A percentile compares a stretch with the other conserved stretches of the same genome.
Conservation (phyloP, 805 yeast species). For the Ogataea saltuana region DNA sequence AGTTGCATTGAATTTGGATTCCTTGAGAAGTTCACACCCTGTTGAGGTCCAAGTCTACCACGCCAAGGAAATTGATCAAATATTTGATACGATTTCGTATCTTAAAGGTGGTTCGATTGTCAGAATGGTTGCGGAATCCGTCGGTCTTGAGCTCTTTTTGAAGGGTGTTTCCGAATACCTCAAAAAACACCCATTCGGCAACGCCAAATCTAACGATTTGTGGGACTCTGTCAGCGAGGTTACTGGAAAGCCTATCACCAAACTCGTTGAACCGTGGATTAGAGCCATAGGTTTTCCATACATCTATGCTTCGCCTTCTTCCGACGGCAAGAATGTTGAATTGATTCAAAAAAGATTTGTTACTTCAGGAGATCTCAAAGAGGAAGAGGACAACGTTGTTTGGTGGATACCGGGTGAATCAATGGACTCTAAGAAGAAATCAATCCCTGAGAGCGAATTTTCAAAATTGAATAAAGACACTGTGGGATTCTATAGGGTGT, state of each 20-base stretch:
- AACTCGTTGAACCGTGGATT: slow-evolving; percentile 72
- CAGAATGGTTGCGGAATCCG: slow-evolving; percentile 69
- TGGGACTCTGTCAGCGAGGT: slow-evolving; percentile 68
- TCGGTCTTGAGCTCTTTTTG: slow-evolving; percentile 69
- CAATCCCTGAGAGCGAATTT: slow-evolving; percentile 21
- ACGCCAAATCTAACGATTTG: slow-evolving; percentile 73
- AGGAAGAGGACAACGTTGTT: slow-evolving; percentile 54
- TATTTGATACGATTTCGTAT: slow-evolving; percentile 80
- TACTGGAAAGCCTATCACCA: slow-evolving; percentile 59
- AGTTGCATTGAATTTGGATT: slow-evolving; percentile 53
- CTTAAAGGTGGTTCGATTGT: slow-evolving; percentile 78
- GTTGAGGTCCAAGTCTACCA: slow-evolving; percentile 78
- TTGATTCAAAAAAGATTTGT: slow-evolving; percentile 63
- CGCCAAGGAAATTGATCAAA: slow-evolving; percentile 78
- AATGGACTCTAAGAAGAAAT: slow-evolving; percentile 20
- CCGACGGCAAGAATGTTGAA: slow-evolving; percentile 38
- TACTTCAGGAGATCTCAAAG: slow-evolving; percentile 56
- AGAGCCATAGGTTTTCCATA: slow-evolving; percentile 73
- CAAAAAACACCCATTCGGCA: slow-evolving; percentile 59
- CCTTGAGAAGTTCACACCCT: slow-evolving; percentile 70
- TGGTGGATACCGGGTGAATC: slow-evolving; percentile 60
- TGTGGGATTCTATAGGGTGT: slow-evolving; percentile 54
- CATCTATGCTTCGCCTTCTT: slow-evolving; percentile 45
- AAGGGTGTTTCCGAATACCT: slow-evolving; percentile 73
- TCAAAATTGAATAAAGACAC: slow-evolving; percentile 53